Evolutionary conservation across 768 basidiomycete genomes (phyloP), one percentile per base, ranked within the genome.

Genomic region (Hygrocybe punicea): DNA sequence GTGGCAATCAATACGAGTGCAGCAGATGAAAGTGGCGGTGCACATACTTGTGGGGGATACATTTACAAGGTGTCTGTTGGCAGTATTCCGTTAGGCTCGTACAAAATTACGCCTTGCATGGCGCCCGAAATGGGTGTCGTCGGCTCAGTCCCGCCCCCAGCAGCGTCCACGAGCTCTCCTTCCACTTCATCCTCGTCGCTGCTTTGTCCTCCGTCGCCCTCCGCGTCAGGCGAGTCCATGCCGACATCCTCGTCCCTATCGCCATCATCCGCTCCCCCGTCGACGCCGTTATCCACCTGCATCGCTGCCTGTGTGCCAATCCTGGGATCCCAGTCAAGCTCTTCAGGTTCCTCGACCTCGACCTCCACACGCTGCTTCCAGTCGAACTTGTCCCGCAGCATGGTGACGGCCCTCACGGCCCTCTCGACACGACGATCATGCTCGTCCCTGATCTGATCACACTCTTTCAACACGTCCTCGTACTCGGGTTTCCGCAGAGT

Each of bases 291-390:
- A 23, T 47, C 17, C 45, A 47, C 21, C 11, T 42, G 39, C 39
- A 19, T 17, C 7, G 14, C 62, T 45, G 55, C 61, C 57, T 51
- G 57, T 39, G n/a, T 35, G 19, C 67, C 73, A 10, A 74, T 29
- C 40, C 82, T 74, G 4, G 85, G 84, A 61, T 86, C 85, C 85
- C 85, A 87, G 17, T 82, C 84, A 36, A 88, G 71, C 60, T 90
- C 89, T 62, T 90, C 87, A 3, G 87, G 87, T 68, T 91, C 89
- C 60, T 88, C 89, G 13, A 84, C 82, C 63, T 86, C 85, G 11
- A 91, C 89, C 58, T 83, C 84, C 19, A 92, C 86, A n/a, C 91
- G 78, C 61, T 84, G 82, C 67, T 85, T 85, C 87, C 89, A 91
- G 47, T 92, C 89, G 67, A 86, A 92, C 69, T 83, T 87, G 55